Base-by-base conservation (phyloP, 371 early-diverging fungal species). In the Mortierella sp. region DNA sequence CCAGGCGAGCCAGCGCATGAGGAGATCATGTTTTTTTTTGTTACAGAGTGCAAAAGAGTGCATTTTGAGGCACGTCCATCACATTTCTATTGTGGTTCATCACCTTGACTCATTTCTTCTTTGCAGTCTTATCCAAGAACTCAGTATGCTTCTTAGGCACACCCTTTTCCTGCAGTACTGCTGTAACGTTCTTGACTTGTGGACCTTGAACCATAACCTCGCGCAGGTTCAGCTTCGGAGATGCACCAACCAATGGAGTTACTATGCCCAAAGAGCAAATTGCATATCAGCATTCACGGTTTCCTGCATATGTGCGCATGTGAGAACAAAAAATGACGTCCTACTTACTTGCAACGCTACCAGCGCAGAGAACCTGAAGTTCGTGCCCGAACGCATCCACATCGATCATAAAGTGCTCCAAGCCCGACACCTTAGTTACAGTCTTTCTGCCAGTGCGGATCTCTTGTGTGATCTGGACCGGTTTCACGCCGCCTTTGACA, bases 141-240 rank as follows among this genome's bases (percentile, higher is more conserved):
- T 81, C 86, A 32, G 89, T 83, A 64, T 78, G 83, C 48, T 82
- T 80, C 46, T 85, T 86, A 17, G 88, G 88, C 4, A 86, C 83
- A 31, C 90, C 89, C 56, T 81, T 81, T 42, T 79, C 80, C 27
- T 83, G 48, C 56, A 92, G 69, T 2, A 83, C 63, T 19, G 73
- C 70, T 14, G 83, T 82, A 8, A 90, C 80, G 52, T 83, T 84
- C 63, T 83, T 87, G 50, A 87, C 80, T 59, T 93, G 91, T 15
- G 87, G 86, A 4, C 93, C 93, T 75, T 93, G 93, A 0, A 90
- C 89, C 87, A 91, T 83, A n/a, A 93, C 83, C 64, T 93, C 91
- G 34, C 79, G 79, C 47, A 87, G 53, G 6, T 88, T 83, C 42
- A 83, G 70, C 51, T 84, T 89, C 42, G 84, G 87, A 27, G 83